Base-by-base conservation (phyloP, 345 rosid species). In the Euphorbia peplus region DNA sequence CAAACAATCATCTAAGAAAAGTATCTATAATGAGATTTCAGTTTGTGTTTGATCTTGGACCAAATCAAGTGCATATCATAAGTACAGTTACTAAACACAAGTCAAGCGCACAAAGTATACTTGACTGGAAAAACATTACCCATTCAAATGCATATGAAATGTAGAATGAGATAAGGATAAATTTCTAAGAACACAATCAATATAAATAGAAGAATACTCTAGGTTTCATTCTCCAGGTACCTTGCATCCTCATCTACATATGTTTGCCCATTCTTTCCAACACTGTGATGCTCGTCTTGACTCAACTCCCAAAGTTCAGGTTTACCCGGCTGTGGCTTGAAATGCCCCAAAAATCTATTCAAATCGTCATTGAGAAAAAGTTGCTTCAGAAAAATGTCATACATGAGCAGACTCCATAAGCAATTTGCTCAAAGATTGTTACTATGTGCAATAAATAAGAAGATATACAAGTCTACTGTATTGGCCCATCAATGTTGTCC, bases 301-400 rank as follows among this genome's bases (percentile, higher is more conserved):
- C 81, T 83, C 81, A 87, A 75, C 80, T 95, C 96, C 98, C 98
- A 90, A 35, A 86, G 74, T 18, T 89, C 90, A 70, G 90, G 91
- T 74, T 79, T 87, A 56, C 86, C 92, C 57, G 75, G 75, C 66
- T 82, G 91, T 52, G 95, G 98, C 80, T 78, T 93, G 84, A 90
- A 88, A 68, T 86, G 81, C 61, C 99, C 99, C 68, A 95, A 84
- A 80, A 95, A 95, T 86, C 99, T 92, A 88, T 78, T 66, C 68
- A 78, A 15, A 54, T 48, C 37, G 28, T 50, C 28, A 54, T 35
- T 66, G 37, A 39, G 42, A 32, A 69, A 69, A 19, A 57, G 52
- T 19, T 4, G 29, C 3, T 25, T 63, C 2, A 44, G 35, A 62
- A 41, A 63, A 24, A 63, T 12, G 24, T 56, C 58, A 69, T 35